Base-by-base conservation (phyloP, 768 basidiomycete genomes). In the Kwoniella botswanensis region DNA sequence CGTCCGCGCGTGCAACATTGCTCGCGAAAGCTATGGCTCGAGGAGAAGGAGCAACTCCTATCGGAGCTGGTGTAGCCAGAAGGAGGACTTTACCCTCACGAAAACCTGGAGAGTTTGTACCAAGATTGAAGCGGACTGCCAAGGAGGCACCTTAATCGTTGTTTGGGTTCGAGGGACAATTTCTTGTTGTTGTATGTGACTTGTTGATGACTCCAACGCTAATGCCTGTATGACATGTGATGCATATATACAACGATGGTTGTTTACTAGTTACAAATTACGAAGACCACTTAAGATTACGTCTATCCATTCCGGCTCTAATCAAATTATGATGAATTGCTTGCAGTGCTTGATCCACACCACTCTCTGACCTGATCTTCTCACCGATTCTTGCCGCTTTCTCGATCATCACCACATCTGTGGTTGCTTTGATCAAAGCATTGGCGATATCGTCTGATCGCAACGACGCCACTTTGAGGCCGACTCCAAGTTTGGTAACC, bases 401-500 rank as follows among this genome's bases (percentile, higher is more conserved):
- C 82, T 89, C 88, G 67, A 87, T 88, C 88, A 90, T 89, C 35
- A 86, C 79, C 5, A 86, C 88, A 71, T 86, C 86, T 4, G 85
- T 87, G 0, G 89, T 90, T 2, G 88, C 89, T 68, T 85, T 86
- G 12, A 79, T 86, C 67, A 90, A 78, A 6, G 88, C 89, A 21
- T 86, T 84, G 1, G 87, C 84, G 21, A 90, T 67, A 57, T 89
- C 88, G 58, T 78, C 68, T 74, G 81, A 12, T 84, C 85, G 84
- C 46, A 89, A 79, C 67, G 86, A 88, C 2, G 84, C 77, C 11
- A 90, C 85, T 63, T 85, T 85, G 65, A 89, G 50, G 1, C 89
- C 89, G 46, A 88, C 89, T 58, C 88, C 89, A 22, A 91, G 86
- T 70, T 86, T 86, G 72, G 89, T 88, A 18, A 90, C 88, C n/a